Base-by-base conservation (phyloP, 441 rosid genomes). In the Aquilaria agallochum region DNA sequence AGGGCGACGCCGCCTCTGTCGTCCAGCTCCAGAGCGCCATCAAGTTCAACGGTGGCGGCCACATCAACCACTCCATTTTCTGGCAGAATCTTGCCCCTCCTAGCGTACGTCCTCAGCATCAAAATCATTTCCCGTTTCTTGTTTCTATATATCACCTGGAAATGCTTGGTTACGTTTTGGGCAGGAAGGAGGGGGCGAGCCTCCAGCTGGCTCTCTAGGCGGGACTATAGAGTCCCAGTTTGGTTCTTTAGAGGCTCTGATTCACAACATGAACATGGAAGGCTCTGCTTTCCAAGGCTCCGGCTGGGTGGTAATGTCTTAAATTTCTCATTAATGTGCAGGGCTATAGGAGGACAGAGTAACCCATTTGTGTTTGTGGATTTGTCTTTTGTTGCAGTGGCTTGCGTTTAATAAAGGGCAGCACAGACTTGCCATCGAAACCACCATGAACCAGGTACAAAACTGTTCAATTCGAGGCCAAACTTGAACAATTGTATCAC, bases 21-120 rank as follows among this genome's bases (percentile, higher is more conserved):
- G 79, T 74, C 54, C 59, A 73, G 72, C 60, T 83, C 63, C 92
- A 86, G 74, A 72, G 79, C 75, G 75, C 88, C 74, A 74, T 86
- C 79, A 86, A 83, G 74, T 86, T 86, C 79, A 86, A 86, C 54
- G 87, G 88, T 50, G 89, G 92, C 79, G 88, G 88, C 49, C 92
- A 86, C 62, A n/a, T 86, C 55, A 86, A 86, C 71, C 92, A 86
- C 78, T 83, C 92, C 31, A 74, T 81, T 50, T 83, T 85, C 76
- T 85, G 92, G 92, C 67, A 81, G 63, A 85, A 77, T 73, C 88
- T 85, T 4, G 53, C 74, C 34, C 88, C 92, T 33, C 53, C 65
- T 50, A 49, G 46, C 14, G 92, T 83, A 71, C 74, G 92, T 53
- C 33, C 3, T n/a, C 8, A 50, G n/a, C 5, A 4, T 36, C 7